Base-by-base conservation (phyloP, 2,329 filamentous ascomycete genomes). In the Volutella citrinella region DNA sequence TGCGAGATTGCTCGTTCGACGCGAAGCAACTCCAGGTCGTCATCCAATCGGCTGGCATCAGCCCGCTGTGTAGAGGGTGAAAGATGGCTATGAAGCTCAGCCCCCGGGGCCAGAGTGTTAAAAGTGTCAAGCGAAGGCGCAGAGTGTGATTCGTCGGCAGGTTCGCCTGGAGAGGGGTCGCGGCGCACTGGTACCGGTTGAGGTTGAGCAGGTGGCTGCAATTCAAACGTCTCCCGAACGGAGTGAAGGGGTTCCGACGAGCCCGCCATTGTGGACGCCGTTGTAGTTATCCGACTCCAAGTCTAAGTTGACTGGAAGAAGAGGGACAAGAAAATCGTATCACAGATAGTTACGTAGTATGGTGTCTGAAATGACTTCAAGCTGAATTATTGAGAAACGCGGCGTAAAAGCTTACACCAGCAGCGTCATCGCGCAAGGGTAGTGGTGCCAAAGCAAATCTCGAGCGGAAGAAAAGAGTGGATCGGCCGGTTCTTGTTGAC, bases 21-120 rank as follows among this genome's bases (percentile, higher is more conserved):
- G 4, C 70, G 67, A 15, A 73, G 56, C 6, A 74, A 56, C 36
- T 73, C 70, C 12, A 74, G 61, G 30, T 73, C 68, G 34, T 74
- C 70, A 29, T 66, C 63, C 12, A 73, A 52, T 4, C 70, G 62
- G 37, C 49, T 58, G 18, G 53, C 55, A 27, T 64, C 54, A 22
- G 57, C 57, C 9, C 60, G 58, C 27, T 55, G 53, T 10, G 41
- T 42, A 2, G 49, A 43, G 3, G 56, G 53, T 4, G 56, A 56
- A 19, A 44, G 43, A 10, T 49, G 46, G 17, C 40, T 41, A 23
- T 53, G 42, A 10, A 46, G 45, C 5, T 54, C 44, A 22, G 49
- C 42, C 25, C 30, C 42, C 5, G 45, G 43, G 20, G 46, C 51
- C 13, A 56, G 38, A 5, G 51, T 57, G 35, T 58, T 52, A 26